A percentile compares a stretch with the other conserved stretches of the same genome.
Conservation (phyloP, 176 grass and related monocot species). For the Guadua angustifolia region DNA sequence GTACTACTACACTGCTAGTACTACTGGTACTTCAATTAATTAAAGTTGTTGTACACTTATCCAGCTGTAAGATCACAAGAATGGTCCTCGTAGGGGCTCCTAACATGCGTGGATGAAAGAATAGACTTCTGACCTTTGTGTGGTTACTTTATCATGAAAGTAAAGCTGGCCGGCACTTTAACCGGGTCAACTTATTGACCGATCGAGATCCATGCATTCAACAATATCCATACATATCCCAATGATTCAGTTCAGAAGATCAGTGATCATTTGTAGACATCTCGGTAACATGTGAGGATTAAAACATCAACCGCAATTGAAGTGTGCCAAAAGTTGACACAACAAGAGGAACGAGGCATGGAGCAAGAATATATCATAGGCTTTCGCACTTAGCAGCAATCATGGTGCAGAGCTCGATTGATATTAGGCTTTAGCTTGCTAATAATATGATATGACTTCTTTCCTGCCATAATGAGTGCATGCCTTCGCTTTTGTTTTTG, state of each 20-base stretch:
- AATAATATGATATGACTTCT: slow-evolving; percentile 18
- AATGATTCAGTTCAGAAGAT: neutral
- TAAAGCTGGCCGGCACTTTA: slow-evolving; percentile 17
- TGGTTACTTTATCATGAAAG: neutral
- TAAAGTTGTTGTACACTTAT: neutral
- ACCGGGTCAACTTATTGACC: slow-evolving; percentile 40
- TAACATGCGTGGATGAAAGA: neutral
- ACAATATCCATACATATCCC: neutral
- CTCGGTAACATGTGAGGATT: neutral
- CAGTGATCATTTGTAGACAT: neutral
- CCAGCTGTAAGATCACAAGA: neutral
- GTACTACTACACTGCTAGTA: neutral
- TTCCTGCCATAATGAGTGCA: slow-evolving; percentile 29
- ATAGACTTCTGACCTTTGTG: neutral
- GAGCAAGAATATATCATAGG: slow-evolving; percentile 44
- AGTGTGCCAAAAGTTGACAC: neutral
- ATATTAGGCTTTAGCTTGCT: slow-evolving; percentile 12
- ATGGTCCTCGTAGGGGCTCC: neutral
- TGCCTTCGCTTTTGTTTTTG: slow-evolving; percentile 44
- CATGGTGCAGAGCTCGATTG: slow-evolving; percentile 29
- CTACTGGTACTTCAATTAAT: neutral
- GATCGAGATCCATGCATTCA: neutral
- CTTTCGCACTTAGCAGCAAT: slow-evolving; percentile 24
- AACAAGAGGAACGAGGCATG: slow-evolving; percentile 14
- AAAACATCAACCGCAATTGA: neutral